These are phyloP conservation scores for Stephanodiscus minutulus DNA, from an alignment of 108 stramenopile species.

Conservation along the genomic window DNA sequence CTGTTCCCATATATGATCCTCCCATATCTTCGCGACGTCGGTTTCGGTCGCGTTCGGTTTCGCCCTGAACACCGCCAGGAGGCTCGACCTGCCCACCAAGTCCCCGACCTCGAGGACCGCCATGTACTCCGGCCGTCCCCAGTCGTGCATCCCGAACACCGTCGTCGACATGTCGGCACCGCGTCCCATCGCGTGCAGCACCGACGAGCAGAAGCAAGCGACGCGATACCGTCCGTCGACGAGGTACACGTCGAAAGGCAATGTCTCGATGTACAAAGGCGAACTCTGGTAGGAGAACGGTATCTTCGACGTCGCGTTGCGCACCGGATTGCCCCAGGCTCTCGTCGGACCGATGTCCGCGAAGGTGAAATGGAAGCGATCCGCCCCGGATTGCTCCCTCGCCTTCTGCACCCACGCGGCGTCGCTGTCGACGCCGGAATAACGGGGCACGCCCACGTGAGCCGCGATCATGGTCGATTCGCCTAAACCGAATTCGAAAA, in stretches of 20 bases:
- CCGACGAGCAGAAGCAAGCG: slow-evolving; percentile 32
- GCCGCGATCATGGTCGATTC: slow-evolving; percentile 56
- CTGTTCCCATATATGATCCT: slow-evolving; percentile 7
- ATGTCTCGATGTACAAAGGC: slow-evolving; percentile 34
- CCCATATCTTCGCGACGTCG: slow-evolving; percentile 30
- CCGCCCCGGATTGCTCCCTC: background rate
- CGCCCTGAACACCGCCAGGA: slow-evolving; percentile 29
- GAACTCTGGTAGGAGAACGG: slow-evolving; percentile 38
- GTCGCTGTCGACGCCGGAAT: slow-evolving; percentile 56
- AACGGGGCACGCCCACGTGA: slow-evolving; percentile 50
- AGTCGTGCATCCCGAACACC: background rate
- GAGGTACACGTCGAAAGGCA: slow-evolving; percentile 58
- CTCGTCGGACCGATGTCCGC: slow-evolving; percentile 52
- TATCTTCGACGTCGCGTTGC: slow-evolving; percentile 27
- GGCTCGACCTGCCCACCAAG: slow-evolving; percentile 1
- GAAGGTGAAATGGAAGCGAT: slow-evolving; percentile 54
- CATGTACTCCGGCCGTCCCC: slow-evolving; percentile 1
- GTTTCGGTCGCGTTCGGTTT: slow-evolving; percentile 29
- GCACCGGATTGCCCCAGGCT: slow-evolving; percentile 36
- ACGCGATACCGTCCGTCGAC: slow-evolving; percentile 59
- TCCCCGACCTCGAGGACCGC: slow-evolving; percentile 16
- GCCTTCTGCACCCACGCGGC: slow-evolving; percentile 45
- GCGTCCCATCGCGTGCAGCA: slow-evolving; percentile 42
- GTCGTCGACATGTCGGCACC: background rate
- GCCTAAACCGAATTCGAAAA: slow-evolving; percentile 63